Conservation (phyloP, 2,329 filamentous ascomycete genomes). For the Cladosporium oxysporum region DNA sequence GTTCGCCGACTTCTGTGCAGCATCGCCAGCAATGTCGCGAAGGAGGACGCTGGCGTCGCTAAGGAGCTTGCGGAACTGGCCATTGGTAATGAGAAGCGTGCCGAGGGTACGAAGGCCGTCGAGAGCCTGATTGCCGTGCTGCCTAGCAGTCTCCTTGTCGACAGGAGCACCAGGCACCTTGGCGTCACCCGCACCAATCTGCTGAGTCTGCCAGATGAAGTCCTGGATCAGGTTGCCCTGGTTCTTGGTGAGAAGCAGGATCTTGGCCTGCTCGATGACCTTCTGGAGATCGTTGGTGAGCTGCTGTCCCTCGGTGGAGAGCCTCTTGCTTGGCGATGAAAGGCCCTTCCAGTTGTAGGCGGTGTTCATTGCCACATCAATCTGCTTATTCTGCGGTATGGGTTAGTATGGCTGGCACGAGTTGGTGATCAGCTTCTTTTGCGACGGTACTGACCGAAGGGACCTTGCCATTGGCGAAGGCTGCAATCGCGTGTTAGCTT, state of each 20-base stretch:
- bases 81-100: conserved; percentile 88
- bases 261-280: conserved; percentile 82
- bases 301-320: conserved; percentile 79
- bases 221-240: conserved; percentile 92
- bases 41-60: conserved; percentile 78
- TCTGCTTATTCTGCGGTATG: conserved; percentile 76
- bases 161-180: conserved; percentile 66
- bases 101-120: conserved; percentile 86
- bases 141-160: conserved; percentile 73
- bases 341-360: conserved; percentile 73
- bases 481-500: conserved; percentile 44
- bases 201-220: conserved; percentile 91
- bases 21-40: conserved; percentile 90
- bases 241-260: conserved; percentile 88
- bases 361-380: conserved; percentile 91
- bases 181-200: conserved; percentile 66
- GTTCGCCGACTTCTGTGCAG: conserved; percentile 74
- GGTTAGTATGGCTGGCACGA: conserved; percentile 22
- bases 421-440: neutral
- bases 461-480: conserved; percentile 85
- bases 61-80: conserved; percentile 89
- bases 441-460: conserved; percentile 67
- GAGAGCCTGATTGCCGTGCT: conserved; percentile 80
- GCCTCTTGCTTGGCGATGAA: conserved; percentile 68
- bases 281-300: conserved; percentile 76